Percentiles rank a stretch among this genome's conserved stretches.
These are phyloP conservation scores for Diplodia mutila DNA, from an alignment of 2,329 filamentous ascomycete genomes.

Conservation along the genomic window DNA sequence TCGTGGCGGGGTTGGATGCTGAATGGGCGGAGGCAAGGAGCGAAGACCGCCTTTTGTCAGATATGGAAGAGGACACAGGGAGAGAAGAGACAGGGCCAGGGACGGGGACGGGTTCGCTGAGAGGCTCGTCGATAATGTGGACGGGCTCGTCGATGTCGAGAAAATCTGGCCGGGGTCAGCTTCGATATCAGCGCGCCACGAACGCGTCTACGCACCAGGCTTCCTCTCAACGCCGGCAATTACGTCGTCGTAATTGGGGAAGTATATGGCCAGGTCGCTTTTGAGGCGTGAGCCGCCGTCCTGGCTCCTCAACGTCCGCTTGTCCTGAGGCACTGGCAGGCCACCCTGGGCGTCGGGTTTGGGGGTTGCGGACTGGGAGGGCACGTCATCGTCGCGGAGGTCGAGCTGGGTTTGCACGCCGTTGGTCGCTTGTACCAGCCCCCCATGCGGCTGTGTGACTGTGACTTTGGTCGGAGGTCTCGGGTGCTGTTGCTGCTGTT, in stretches of 20 bases:
- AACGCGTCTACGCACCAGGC: constrained; percentile 60
- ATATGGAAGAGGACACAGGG: neutral
- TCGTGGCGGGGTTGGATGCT: constrained; percentile 10
- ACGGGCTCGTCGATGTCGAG: constrained; percentile 75
- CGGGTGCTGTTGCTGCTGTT: constrained; percentile 28
- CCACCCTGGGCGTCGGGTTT: constrained; percentile 35
- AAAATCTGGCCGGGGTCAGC: constrained; percentile 60
- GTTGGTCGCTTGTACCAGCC: constrained; percentile 48
- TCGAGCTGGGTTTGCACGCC: constrained; percentile 44
- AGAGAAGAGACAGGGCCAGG: constrained; percentile 1
- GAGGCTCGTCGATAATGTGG: constrained; percentile 65
- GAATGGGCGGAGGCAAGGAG: constrained; percentile 10
- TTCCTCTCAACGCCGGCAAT: constrained; percentile 84
- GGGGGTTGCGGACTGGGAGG: constrained; percentile 39
- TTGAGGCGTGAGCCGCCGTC: constrained; percentile 81
- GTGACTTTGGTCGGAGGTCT: constrained; percentile 49
- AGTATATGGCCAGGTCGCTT: constrained; percentile 89
- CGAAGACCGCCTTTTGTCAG: constrained; percentile 14
- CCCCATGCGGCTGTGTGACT: constrained; percentile 47
- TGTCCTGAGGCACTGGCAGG: constrained; percentile 54
- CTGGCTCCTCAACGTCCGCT: constrained; percentile 81
- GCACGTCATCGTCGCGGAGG: constrained; percentile 39
- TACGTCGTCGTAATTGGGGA: constrained; percentile 91
- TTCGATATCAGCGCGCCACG: constrained; percentile 1
- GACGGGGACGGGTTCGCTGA: constrained; percentile 16